phyloP scores from a whole-genome alignment of 2,329 filamentous ascomycete genomes.

The Ophiostoma montium region DNA sequence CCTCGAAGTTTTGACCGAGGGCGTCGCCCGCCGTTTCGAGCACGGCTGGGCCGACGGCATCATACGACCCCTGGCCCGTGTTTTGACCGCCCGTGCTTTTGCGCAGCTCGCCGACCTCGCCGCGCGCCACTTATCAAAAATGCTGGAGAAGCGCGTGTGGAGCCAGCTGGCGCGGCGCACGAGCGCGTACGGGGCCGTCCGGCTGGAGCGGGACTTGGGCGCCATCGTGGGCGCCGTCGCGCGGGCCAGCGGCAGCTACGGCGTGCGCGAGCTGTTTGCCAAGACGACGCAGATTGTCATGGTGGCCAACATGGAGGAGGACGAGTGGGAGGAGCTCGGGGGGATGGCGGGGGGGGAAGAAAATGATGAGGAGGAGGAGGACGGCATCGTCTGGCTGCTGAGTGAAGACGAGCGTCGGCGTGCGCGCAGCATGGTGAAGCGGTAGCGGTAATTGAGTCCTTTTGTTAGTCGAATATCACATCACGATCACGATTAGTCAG shows the following conservation, averaged over 20 bases:
- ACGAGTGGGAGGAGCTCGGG: conserved; percentile 74
- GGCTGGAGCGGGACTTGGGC: conserved; percentile 72
- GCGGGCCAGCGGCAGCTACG: conserved; percentile 56
- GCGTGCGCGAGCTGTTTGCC: conserved; percentile 61
- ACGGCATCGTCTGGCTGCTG: conserved; percentile 57
- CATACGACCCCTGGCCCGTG: conserved; percentile 68
- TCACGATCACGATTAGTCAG: too few relatives aligned
- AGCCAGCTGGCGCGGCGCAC: conserved; percentile 49
- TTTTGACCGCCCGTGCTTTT: conserved; percentile 68
- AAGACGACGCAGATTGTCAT: conserved; percentile 68
- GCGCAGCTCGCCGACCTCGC: conserved; percentile 52
- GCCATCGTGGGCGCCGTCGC: conserved; percentile 57
- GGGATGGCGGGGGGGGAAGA: neutral
- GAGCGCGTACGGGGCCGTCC: conserved; percentile 65
- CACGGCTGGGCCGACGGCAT: conserved; percentile 65
- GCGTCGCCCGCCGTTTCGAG: conserved; percentile 68
- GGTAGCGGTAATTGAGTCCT: too few relatives aligned
- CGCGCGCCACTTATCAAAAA: conserved; percentile 57
- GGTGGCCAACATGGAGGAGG: conserved; percentile 87
- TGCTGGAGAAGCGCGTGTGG: conserved; percentile 80
- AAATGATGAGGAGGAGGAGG: conserved; percentile 33
- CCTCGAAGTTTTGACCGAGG: conserved; percentile 40
- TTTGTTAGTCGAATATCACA: too few relatives aligned
- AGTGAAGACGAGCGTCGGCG: conserved; percentile 59
- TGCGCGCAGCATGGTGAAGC: conserved; percentile 51